Evolutionary conservation across 805 yeast species (phyloP), one percentile per base, ranked within the genome.

Genomic region (Wickerhamiella musiphila): DNA sequence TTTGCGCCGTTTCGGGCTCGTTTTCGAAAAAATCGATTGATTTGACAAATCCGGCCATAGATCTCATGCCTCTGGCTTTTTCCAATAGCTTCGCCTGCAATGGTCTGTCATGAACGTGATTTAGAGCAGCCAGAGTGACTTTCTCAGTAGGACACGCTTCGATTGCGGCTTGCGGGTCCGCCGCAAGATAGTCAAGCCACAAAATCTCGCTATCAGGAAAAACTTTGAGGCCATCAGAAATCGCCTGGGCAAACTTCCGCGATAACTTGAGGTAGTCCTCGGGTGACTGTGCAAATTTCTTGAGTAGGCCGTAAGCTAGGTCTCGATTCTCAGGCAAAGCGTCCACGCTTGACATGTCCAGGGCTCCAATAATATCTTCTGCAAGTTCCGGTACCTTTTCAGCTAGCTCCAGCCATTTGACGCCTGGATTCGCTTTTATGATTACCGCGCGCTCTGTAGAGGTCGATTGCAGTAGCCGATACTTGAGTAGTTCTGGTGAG

Each of bases 131-230:
- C 7, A 28, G 10, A 9, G 19, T 13, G 8, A 28, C 30, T 5
- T n/a, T 18, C 13, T 28, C 30, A 4, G 30, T 18, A 4, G 17
- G 17, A 6, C 7, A 11, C 13, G 18, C 10, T 6, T 19, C 7
- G 3, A 19, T 18, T 11, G 30, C 30, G 10, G 11, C 10, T 5
- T 28, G 23, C n/a, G 17, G 19, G 13, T 18, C 16, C 18, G n/a
- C 69, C 35, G 15, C 61, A 57, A 5, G 76, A 63, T 23, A 75
- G 51, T 2, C 59, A 7, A 68, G 47, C 92, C 93, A 78, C 28
- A 84, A 56, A 1, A 64, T 66, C 45, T 76, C 64, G 22, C 76
- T 66, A 1, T 52, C 35, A 0, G 94, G 83, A 14, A 79, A 62
- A 3, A 28, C 20, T 3, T 28, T 15, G 4, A 23, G 23, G 9